Evolutionary conservation across 495 filamentous ascomycete species (phyloP), one percentile per base, ranked within the genome.

Genomic region (Achaetomiella virescens): DNA sequence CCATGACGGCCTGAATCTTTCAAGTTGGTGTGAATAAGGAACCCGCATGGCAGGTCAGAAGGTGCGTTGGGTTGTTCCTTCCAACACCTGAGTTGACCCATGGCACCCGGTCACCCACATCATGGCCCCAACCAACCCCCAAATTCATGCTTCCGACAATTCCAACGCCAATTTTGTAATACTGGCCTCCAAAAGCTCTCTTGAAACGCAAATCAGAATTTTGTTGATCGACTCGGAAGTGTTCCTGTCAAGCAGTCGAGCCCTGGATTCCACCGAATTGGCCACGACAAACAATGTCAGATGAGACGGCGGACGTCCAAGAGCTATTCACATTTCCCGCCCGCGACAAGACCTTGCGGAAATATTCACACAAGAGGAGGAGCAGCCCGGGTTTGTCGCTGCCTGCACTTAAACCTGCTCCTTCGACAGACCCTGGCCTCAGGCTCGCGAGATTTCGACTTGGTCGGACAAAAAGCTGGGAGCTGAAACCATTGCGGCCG

Each of bases 311-410:
- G 15, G 50, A 44, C 4, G 1, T 12, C 18, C 21, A 51, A 15
- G 47, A 36, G 20, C 3, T 52, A 24, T 38, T 51, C 20, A 21
- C 33, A 10, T 3, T 25, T 25, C 6, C 42, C 7, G 5, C 33
- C n/a, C 15, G 3, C 37, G 17, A 31, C 14, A 41, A 29, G 21
- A 35, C 43, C 1, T 17, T 4, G 8, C 52, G 47, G 6, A 60
- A 52, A 20, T 55, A 60, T 37, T 55, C 57, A 17, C 44, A 50
- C 17, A 55, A 52, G 27, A 33, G 40, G 22, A 60, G 22, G 45
- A 50, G 40, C 6, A 43, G 20, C 6, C 36, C 37, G 27, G 14
- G 15, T 1, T 4, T 31, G 18, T 41, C 42, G 14, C 44, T 59
- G 5, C 55, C 55, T 15, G 48, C 55, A 1, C 48, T 58, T 31